Conservation (phyloP, 2,329 filamentous ascomycete species). For the Aspergillus ochraceus region DNA sequence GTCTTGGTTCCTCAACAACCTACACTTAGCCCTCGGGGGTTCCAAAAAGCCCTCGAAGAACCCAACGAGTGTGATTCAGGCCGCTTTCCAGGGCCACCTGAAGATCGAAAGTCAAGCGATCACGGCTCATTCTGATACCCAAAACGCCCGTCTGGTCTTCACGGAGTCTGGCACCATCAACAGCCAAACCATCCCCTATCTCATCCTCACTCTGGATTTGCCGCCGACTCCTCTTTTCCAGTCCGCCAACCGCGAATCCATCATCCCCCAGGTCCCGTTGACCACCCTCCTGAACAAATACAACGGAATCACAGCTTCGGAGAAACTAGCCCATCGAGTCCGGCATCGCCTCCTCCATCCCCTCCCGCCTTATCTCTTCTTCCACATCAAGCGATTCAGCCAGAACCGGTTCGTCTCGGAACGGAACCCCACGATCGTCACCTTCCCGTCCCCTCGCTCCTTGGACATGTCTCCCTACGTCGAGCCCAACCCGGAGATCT, state of each 20-base stretch:
- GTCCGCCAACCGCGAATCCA: conserved; percentile 89
- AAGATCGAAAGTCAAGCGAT: conserved; percentile 93
- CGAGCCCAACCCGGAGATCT: conserved; percentile 74
- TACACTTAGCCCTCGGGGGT: conserved; percentile 88
- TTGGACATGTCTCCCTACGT: conserved; percentile 90
- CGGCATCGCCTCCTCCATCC: conserved; percentile 89
- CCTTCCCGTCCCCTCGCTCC: conserved; percentile 79
- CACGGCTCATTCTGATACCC: conserved; percentile 79
- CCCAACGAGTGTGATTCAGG: conserved; percentile 74
- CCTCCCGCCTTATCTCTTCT: conserved; percentile 83
- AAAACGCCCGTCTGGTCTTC: conserved; percentile 83
- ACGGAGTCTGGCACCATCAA: conserved; percentile 85
- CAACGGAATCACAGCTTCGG: conserved; percentile 82
- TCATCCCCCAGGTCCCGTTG: conserved; percentile 78
- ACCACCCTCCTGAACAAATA: conserved; percentile 86
- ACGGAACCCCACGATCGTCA: conserved; percentile 97
- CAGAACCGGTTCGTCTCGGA: conserved; percentile 96
- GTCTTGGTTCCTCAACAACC: conserved; percentile 95
- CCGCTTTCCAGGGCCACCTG: conserved; percentile 88
- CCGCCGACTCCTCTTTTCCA: conserved; percentile 93
- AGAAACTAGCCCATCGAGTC: conserved; percentile 83
- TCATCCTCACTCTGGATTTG: conserved; percentile 90
- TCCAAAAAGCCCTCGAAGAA: conserved; percentile 76
- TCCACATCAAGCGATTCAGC: conserved; percentile 96
- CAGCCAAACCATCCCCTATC: conserved; percentile 74